These are phyloP conservation scores for Collybia nuda DNA, from an alignment of 768 basidiomycete genomes.

Conservation along the genomic window DNA sequence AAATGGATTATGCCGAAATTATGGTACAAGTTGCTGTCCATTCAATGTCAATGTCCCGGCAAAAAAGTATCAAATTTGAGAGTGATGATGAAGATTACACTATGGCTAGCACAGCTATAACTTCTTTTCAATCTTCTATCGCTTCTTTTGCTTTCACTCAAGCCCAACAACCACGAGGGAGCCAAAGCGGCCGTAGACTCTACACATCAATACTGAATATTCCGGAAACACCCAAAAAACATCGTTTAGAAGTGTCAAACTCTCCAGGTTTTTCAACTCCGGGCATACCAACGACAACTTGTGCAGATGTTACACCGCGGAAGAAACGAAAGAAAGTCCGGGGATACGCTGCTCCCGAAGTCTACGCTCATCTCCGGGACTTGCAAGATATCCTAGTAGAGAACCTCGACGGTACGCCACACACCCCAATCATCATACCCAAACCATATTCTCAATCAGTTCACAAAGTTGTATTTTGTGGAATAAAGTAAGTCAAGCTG, in stretches of 20 bases:
- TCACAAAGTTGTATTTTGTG: slow-evolving; percentile 76
- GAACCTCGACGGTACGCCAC: slow-evolving; percentile 56
- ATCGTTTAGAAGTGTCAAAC: not conserved
- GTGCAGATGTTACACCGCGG: not conserved
- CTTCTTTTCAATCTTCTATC: slow-evolving; percentile 2
- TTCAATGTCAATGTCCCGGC: too few relatives aligned
- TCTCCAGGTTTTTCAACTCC: too few relatives aligned
- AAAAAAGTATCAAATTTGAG: too few relatives aligned
- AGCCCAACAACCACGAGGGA: not conserved
- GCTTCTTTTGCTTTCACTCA: slow-evolving; percentile 3
- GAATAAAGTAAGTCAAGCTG: slow-evolving; percentile 73
- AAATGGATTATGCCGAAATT: too few relatives aligned
- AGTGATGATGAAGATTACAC: too few relatives aligned
- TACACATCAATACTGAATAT: not conserved
- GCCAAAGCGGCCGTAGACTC: not conserved
- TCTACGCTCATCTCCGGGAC: slow-evolving; percentile 47
- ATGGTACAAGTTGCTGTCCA: too few relatives aligned
- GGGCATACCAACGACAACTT: too few relatives aligned
- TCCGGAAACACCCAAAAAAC: not conserved
- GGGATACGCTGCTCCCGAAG: slow-evolving; percentile 50
- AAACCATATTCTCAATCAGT: not conserved
- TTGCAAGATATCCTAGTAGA: slow-evolving; percentile 53
- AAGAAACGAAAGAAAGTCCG: slow-evolving; percentile 32
- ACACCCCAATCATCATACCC: not conserved
- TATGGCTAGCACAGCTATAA: too few relatives aligned